Base-by-base conservation (phyloP, 306 rosid genomes). In the Medicago ruthenica region DNA sequence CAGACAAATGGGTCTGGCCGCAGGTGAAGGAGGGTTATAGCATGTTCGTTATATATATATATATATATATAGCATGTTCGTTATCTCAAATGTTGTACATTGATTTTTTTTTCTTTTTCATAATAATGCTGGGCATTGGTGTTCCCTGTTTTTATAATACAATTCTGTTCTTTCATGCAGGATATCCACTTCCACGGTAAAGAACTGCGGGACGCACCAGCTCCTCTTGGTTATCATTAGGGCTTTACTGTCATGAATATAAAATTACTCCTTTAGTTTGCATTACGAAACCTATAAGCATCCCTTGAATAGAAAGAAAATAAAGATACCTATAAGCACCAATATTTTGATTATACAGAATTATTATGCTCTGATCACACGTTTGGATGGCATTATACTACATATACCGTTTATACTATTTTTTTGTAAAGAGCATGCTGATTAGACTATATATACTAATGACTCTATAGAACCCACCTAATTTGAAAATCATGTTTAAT, bases 111-210 rank as follows among this genome's bases (percentile, higher is more conserved):
- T 3, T 12, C 4, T 60, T 7, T 15, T 31, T 14, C 20, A 60
- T 60, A 27, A 71, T 18, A 37, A 21, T 44, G 44, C 6, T 59
- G 36, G 55, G 44, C 79, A 74, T 78, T 60, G 31, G 53, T 40
- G 9, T 18, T 60, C 16, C 37, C 45, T 57, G 44, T 27, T 58
- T 71, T 55, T 22, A 4, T 63, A 31, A 21, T 41, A 15, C 0
- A 40, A 54, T 6, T 57, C 1, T 61, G 34, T 73, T 20, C 7
- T 80, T 83, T 5, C 41, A 17, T 81, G 81, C 89, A 90, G 95
- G 97, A 93, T 74, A 81, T 90, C 75, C 96, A 89, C 39, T 87
- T 82, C 68, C 89, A 85, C 20, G 95, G 89, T 45, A 90, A 90
- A 75, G 83, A 89, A 74, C 74, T 90, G 85, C 87, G 79, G 71